Evolutionary conservation across 148 eudicot species (phyloP).

Genomic region (Salicornia ramosissima): DNA sequence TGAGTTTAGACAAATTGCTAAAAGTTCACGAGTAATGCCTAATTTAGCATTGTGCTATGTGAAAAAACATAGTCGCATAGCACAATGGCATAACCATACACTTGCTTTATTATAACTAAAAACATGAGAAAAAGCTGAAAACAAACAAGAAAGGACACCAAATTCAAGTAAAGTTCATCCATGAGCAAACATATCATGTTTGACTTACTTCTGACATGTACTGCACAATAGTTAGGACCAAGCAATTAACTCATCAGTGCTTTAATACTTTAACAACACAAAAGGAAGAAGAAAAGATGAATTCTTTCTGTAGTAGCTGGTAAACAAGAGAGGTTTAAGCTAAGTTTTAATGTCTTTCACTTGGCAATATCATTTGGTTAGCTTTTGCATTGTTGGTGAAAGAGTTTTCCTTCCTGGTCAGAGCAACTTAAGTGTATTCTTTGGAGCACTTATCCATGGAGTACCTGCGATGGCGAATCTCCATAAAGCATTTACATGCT

Average conservation of each 20-base stretch:
- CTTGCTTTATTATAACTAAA: too few species aligned
- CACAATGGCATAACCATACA: too few species aligned
- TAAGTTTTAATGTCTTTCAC: not conserved
- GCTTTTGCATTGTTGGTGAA: not conserved
- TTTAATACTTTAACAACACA: not conserved
- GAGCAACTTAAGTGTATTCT: slow-evolving; percentile 59
- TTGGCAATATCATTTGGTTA: slow-evolving; percentile 6
- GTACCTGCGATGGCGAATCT: slow-evolving; percentile 80
- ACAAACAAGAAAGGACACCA: not conserved
- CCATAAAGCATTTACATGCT: slow-evolving; percentile 81
- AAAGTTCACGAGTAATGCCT: too few species aligned
- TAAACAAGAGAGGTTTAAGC: not conserved
- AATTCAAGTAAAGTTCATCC: not conserved
- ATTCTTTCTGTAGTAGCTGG: not conserved
- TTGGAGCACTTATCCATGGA: slow-evolving; percentile 92
- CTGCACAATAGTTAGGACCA: not conserved
- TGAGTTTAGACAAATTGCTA: too few species aligned
- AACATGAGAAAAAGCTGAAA: too few species aligned
- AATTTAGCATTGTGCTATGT: too few species aligned
- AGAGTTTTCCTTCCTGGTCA: slow-evolving; percentile 9
- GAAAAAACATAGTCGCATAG: too few species aligned
- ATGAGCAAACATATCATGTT: not conserved
- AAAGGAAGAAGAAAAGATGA: not conserved
- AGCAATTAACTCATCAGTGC: not conserved
- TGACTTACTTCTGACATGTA: not conserved